Base-by-base conservation (phyloP, 257 asterid species). In the Agastache rugosa region DNA sequence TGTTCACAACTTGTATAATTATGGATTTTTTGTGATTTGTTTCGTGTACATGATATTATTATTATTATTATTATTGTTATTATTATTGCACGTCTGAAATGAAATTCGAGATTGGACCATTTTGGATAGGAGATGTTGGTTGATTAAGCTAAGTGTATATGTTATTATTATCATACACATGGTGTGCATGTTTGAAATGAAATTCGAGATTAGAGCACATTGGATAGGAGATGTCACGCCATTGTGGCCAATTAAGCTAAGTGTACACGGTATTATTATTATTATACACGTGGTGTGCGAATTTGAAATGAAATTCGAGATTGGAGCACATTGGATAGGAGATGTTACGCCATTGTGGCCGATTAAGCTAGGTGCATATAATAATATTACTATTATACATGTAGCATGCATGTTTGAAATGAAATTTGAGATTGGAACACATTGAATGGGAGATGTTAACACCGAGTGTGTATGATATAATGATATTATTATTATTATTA, bases 271-370 rank as follows among this genome's bases (percentile, higher is more conserved):
- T 41, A 41, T 42, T 10, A 61, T 61, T 34, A 61, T 31, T n/a
- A 34, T 5, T 2, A 15, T 15, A 7, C 41, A 4, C n/a, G 1
- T 5, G n/a, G 22, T 29, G 39, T 27, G 41, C 39, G 0, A 0
- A 0, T 59, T 34, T 61, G 45, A n/a, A 61, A 61, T 61, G 45
- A 31, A 3, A 61, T 61, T 15, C 11, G 45, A 61, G 47, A 31
- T 61, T 39, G 35, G 35, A 39, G 51, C 69, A 41, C 69, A 63
- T 63, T 39, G 50, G 14, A 0, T 63, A 62, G 67, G 67, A 34
- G 16, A 62, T 29, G 11, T 59, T 34, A 3, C 7, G 12, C 12
- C 6, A 29, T 6, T 60, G 66, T 60, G 25, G 71, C 50, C 44
- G 22, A 14, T 17, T 64, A 41, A 64, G 35, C 70, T 64, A 39